Evolutionary conservation across 352 stramenopile species (phyloP), one percentile per base, ranked within the genome.

Genomic region (Phytophthora vignae): DNA sequence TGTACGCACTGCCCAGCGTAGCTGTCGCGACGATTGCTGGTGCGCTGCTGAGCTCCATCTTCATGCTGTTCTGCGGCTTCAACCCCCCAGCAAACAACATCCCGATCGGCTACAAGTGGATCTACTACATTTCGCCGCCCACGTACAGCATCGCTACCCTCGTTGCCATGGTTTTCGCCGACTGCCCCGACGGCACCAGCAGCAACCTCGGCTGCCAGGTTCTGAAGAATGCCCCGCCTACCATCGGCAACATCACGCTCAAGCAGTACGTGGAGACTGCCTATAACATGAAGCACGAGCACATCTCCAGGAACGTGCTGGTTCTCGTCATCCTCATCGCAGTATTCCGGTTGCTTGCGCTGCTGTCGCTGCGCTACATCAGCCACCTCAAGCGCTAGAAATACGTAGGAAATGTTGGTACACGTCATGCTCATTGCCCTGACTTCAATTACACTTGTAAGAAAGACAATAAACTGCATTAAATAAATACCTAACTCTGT

Each of bases 31-130:
- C 79, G 3, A 81, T 83, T 56, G 56, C 83, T 53, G 81, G 81
- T n/a, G 71, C 69, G 14, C 42, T 88, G 22, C 54, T 90, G 11
- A 89, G 73, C 62, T 84, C 83, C n/a, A 86, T 90, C 53, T 89
- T 79, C 72, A 81, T 88, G 53, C 54, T 89, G 31, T 89, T 90
- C 36, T 60, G 74, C 19, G 83, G 83, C 48, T 88, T 85, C 53
- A 85, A 84, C 38, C 81, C 82, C 3, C 81, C 81, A 0, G 70
- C 72, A 1, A 74, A 64, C 53, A 67, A 74, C 22, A 87, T 88
- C 49, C 80, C 83, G 4, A 64, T 55, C 5, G 77, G 62, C 1
- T 90, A 90, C 70, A 83, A 81, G 62, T 90, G 81, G 83, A 77
- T 90, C 56, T 76, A 88, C 76, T 86, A 82, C 63, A 84, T 84